Evolutionary conservation across 2,329 filamentous ascomycete species (phyloP).

Genomic region (Fusarium sp.): DNA sequence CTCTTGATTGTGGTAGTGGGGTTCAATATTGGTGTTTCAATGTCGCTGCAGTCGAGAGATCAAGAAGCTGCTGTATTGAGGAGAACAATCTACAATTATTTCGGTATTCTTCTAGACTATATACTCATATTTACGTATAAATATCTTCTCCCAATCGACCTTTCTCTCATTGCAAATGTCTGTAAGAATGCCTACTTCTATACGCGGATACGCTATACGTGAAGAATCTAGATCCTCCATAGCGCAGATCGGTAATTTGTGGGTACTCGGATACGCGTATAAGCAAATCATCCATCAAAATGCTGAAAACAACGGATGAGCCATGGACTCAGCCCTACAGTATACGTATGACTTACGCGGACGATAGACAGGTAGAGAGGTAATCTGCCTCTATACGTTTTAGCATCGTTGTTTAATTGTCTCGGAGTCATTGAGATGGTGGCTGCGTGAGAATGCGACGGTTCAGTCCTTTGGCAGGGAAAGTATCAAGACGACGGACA

Average conservation of each 20-base stretch:
- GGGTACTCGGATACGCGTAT: constrained; percentile 35
- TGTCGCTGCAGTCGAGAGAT: not conserved
- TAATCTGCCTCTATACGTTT: not conserved
- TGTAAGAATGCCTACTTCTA: constrained; percentile 6
- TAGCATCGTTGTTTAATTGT: not conserved
- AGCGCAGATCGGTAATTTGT: constrained; percentile 7
- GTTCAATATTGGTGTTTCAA: constrained; percentile 1
- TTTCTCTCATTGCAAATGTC: not conserved
- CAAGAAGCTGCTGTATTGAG: not conserved
- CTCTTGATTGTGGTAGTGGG: not conserved
- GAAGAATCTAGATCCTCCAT: constrained; percentile 6
- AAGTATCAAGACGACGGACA: not conserved
- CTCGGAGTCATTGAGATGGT: not conserved
- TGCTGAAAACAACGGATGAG: not conserved
- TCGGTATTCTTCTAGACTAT: constrained; percentile 17
- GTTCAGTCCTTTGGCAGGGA: not conserved
- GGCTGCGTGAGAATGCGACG: not conserved
- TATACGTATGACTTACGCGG: constrained; percentile 6
- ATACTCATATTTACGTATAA: constrained; percentile 29
- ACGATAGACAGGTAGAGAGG: not conserved
- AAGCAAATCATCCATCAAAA: not conserved
- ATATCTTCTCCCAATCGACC: not conserved
- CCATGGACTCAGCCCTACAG: constrained; percentile 21
- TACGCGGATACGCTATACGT: constrained; percentile 32
- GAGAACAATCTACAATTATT: not conserved